Evolutionary conservation across 75 land plant species (phyloP), one percentile per base, ranked within the genome.

Genomic region (Sequoia sempervirens): DNA sequence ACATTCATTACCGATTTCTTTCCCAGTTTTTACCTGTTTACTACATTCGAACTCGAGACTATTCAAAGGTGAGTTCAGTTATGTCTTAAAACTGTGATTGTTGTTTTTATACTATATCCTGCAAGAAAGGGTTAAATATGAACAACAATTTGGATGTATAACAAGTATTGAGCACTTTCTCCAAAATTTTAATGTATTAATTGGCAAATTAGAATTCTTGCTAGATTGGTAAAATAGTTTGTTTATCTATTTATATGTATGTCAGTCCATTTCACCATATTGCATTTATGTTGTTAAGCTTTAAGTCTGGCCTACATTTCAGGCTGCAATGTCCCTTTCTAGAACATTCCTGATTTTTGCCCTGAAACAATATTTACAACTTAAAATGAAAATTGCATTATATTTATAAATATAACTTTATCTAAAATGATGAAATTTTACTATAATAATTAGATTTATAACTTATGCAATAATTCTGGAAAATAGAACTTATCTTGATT

Each of bases 21-120:
- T 92, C 97, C 69, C 98, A 98, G 83, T 98, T 94, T 83, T 83
- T 84, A 12, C 99, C 99, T 50, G 99, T 92, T 5, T 98, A 94
- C 87, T 98, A 98, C 86, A 93, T 98, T 61, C 88, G 99, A 82
- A 93, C 91, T 46, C 85, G 99, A 87, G 99, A 98, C 28, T 98
- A 98, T 85, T 96, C 99, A 40, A 97, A 97, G 95, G 98, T 96
- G 83, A 50, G 0, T 18, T 79, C 80, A 50, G 17, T 84, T 5
- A 79, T 56, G 14, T 37, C 26, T 11, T 34, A 36, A 23, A 34
- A 23, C 5, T 8, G 32, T 82, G 15, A 74, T 28, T 82, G 13
- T 41, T 78, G 50, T n/a, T 78, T 78, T 30, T 75, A 75, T 23
- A 78, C 28, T 78, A 10, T n/a, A 70, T 78, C 9, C 32, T 45